Evolutionary conservation across 805 yeast genomes (phyloP).

Genomic region (Lachancea thermotolerans): DNA sequence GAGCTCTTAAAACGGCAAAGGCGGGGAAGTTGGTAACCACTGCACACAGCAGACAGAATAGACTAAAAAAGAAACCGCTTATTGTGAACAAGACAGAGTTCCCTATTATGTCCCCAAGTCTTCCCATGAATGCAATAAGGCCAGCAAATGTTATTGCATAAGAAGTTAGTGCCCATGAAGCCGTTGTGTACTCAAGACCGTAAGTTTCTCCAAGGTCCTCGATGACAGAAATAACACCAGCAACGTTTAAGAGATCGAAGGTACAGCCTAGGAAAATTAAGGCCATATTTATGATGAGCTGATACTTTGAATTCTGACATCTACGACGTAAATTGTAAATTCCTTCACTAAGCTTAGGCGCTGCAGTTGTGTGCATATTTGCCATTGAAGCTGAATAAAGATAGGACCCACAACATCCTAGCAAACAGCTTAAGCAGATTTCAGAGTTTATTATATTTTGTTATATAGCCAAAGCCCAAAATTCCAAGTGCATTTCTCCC

Average conservation of each 20-base stretch:
- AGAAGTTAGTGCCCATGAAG: conserved; percentile 37
- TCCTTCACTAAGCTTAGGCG: not conserved
- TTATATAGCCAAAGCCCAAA: too few species aligned
- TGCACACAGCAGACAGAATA: conserved; percentile 33
- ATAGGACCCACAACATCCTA: too few species aligned
- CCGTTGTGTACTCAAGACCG: conserved; percentile 10
- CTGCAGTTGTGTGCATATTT: too few species aligned
- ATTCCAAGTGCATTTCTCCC: too few species aligned
- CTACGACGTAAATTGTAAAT: not conserved
- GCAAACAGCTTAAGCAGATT: too few species aligned
- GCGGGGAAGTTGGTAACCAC: conserved; percentile 32
- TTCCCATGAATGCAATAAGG: conserved; percentile 39
- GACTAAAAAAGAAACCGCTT: conserved; percentile 21
- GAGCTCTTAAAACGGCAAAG: conserved; percentile 38
- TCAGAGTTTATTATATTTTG: too few species aligned
- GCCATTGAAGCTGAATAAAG: too few species aligned
- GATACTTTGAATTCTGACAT: conserved; percentile 11
- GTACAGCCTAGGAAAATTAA: conserved; percentile 11
- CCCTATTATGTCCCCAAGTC: conserved; percentile 38
- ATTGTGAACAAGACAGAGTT: conserved; percentile 28
- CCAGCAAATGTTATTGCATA: conserved; percentile 41
- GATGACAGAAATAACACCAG: conserved; percentile 18
- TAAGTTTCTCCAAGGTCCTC: conserved; percentile 15
- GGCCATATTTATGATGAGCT: conserved; percentile 13
- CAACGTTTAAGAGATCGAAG: conserved; percentile 20